A percentile compares a stretch with the other conserved stretches of the same genome.
Conservation (phyloP, 2,329 filamentous ascomycete species). For the Cryphonectria carpinicola region DNA sequence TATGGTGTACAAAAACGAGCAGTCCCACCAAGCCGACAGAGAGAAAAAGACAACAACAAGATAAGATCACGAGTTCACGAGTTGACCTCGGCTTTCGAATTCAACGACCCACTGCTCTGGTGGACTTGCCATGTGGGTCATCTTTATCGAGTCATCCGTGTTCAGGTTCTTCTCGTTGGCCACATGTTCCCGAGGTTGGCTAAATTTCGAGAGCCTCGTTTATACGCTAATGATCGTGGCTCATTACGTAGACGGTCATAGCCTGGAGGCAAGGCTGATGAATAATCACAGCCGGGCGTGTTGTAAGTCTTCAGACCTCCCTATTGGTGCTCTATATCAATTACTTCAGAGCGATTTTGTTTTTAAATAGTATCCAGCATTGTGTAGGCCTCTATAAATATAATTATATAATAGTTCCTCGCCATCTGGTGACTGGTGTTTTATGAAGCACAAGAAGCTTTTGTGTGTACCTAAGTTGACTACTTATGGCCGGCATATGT, state of each 20-base stretch:
- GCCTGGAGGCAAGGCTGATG: conserved; percentile 1
- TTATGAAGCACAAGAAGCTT: not conserved
- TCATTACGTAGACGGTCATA: not conserved
- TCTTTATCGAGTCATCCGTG: conserved; percentile 2
- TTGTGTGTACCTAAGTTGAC: not conserved
- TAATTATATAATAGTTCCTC: not conserved
- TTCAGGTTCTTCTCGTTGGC: conserved; percentile 12
- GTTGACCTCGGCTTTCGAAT: conserved; percentile 21
- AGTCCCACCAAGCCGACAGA: not conserved
- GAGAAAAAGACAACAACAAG: conserved; percentile 14
- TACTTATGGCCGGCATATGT: not conserved
- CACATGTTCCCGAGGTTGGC: not conserved
- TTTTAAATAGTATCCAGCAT: not conserved
- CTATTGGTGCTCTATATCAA: not conserved
- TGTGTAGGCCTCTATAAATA: not conserved
- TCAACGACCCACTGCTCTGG: conserved; percentile 19
- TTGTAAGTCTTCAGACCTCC: not conserved
- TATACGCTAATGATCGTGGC: not conserved
- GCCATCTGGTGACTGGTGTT: not conserved
- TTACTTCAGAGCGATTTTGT: not conserved
- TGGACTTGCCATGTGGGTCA: conserved; percentile 18
- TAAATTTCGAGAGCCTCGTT: not conserved
- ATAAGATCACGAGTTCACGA: conserved; percentile 21
- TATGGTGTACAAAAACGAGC: conserved; percentile 4
- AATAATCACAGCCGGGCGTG: not conserved